Evolutionary conservation across 179 eudicot species (phyloP).

Genomic region (Patellifolia procumbens): DNA sequence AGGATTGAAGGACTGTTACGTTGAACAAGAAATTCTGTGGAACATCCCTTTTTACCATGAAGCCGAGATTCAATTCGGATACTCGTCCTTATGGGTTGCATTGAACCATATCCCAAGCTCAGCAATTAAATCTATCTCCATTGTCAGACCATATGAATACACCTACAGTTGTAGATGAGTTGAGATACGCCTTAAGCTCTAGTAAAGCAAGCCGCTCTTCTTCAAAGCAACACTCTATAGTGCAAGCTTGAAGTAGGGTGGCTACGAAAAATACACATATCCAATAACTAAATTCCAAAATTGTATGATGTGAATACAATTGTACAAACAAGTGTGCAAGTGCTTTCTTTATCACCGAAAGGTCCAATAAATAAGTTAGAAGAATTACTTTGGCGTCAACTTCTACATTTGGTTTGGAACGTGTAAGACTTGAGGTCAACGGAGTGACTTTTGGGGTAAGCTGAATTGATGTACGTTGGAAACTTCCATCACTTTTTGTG

Average conservation of each 20-base stretch:
- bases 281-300: no score
- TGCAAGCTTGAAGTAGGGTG: neutral
- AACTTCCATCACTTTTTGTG: no score
- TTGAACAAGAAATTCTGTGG: neutral
- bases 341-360: no score
- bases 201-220: conserved; percentile 21
- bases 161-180: neutral
- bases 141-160: neutral
- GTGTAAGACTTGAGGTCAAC: no score
- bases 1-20: neutral
- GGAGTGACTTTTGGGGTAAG: no score
- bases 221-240: neutral
- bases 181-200: neutral
- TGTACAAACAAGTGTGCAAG: no score
- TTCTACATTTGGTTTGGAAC: no score
- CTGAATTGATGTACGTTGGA: no score
- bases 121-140: neutral
- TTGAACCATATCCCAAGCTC: neutral
- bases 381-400: no score
- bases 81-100: neutral
- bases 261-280: neutral
- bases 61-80: neutral
- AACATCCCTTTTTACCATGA: neutral
- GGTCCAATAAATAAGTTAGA: no score
- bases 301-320: no score